phyloP scores from a whole-genome alignment of 1,284 basidiomycete species.

The Malassezia japonica region DNA sequence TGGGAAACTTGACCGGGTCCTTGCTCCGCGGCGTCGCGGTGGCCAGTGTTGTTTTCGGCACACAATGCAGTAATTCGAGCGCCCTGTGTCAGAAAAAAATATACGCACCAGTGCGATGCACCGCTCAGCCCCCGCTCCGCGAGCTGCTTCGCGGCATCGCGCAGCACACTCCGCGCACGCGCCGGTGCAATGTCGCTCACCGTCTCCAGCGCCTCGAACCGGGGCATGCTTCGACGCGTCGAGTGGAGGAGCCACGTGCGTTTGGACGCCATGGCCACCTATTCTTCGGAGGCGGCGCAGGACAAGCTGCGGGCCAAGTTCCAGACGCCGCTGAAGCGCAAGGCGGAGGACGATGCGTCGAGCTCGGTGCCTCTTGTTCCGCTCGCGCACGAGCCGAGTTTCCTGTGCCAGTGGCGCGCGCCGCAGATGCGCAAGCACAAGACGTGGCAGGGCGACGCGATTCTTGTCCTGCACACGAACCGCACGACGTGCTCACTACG shows the following conservation, averaged over 20 bases:
- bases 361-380: neutral
- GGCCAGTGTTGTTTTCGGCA: slow-evolving; percentile 10
- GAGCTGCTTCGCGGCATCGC: slow-evolving; percentile 4
- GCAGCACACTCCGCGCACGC: neutral
- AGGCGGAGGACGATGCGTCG: neutral
- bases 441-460: slow-evolving; percentile 64
- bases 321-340: slow-evolving; percentile 13
- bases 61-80: slow-evolving; percentile 30
- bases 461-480: slow-evolving; percentile 33
- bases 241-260: neutral
- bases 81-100: slow-evolving; percentile 20
- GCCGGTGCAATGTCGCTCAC: slow-evolving; percentile 9
- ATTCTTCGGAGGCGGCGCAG: slow-evolving; percentile 12
- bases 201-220: slow-evolving; percentile 12
- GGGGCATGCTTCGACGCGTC: neutral
- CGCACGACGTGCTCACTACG: slow-evolving; percentile 27
- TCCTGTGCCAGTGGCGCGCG: slow-evolving; percentile 53
- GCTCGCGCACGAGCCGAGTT: slow-evolving; percentile 28
- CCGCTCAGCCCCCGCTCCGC: slow-evolving; percentile 6
- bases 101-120: slow-evolving; percentile 16
- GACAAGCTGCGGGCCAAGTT: slow-evolving; percentile 13
- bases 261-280: slow-evolving; percentile 8
- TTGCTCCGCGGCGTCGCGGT: neutral
- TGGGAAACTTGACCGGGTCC: slow-evolving; percentile 19
- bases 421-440: slow-evolving; percentile 71